Evolutionary conservation across 495 filamentous ascomycete genomes (phyloP).

Genomic region (Penicillium antarcticum): DNA sequence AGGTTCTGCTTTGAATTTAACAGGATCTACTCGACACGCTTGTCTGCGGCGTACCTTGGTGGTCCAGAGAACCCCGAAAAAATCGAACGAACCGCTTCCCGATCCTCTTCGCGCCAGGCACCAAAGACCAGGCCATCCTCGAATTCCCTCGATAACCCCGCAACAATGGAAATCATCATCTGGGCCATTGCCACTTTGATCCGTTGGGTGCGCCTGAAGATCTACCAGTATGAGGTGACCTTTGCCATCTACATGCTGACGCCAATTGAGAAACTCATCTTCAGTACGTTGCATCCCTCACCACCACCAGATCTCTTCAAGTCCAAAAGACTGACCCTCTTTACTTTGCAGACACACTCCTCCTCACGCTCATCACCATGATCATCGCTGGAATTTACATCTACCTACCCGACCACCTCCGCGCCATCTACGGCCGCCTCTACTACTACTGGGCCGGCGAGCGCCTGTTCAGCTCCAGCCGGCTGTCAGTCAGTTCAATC

Average conservation of each 20-base stretch:
- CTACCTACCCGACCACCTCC: constrained; percentile 89
- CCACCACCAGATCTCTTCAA: not conserved
- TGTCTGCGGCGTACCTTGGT: not conserved
- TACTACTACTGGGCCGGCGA: constrained; percentile 95
- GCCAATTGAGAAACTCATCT: constrained; percentile 78
- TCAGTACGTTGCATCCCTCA: constrained; percentile 56
- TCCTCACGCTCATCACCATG: constrained; percentile 83
- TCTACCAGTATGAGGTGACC: constrained; percentile 84
- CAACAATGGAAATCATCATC: constrained; percentile 28
- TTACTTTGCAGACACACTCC: constrained; percentile 68
- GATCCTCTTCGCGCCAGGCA: not conserved
- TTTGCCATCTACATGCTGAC: constrained; percentile 86
- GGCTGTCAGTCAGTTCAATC: constrained; percentile 35
- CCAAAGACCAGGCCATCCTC: not conserved
- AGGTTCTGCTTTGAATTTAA: not conserved
- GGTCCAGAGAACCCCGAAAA: not conserved
- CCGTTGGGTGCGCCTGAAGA: constrained; percentile 70
- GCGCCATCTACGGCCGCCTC: constrained; percentile 70
- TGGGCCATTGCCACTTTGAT: constrained; percentile 46
- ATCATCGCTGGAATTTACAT: constrained; percentile 79
- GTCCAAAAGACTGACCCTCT: not conserved
- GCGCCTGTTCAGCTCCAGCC: constrained; percentile 38
- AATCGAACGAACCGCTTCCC: not conserved
- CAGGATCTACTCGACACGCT: not conserved
- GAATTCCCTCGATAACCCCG: not conserved